Evolutionary conservation across 2,329 filamentous ascomycete genomes (phyloP).

Genomic region (Zarea fungicola): DNA sequence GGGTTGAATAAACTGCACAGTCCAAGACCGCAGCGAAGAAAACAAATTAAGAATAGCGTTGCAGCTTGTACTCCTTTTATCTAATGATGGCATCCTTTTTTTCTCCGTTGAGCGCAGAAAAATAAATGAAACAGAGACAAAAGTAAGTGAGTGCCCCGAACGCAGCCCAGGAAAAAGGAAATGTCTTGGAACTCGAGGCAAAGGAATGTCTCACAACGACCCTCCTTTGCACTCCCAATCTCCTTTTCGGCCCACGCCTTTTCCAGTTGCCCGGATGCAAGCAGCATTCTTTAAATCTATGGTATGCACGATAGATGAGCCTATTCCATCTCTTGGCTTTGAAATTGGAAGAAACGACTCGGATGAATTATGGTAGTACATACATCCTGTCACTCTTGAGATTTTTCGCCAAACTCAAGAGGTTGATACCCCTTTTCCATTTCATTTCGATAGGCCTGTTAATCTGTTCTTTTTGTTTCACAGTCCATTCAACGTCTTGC

Average conservation of each 20-base stretch:
- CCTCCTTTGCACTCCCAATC: constrained; percentile 1
- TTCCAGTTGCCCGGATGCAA: not conserved
- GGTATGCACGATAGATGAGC: too few relatives aligned
- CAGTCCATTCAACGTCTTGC: too few relatives aligned
- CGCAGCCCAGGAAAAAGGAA: not conserved
- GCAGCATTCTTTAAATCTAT: not conserved
- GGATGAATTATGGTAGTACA: not conserved
- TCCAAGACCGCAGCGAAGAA: too few relatives aligned
- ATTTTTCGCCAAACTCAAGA: not conserved
- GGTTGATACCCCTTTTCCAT: not conserved
- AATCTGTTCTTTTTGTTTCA: too few relatives aligned
- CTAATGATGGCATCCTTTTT: too few relatives aligned
- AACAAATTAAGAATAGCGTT: too few relatives aligned
- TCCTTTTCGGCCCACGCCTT: not conserved
- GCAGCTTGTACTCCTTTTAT: not conserved
- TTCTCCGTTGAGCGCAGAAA: not conserved
- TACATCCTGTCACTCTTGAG: not conserved
- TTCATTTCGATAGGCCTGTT: not conserved
- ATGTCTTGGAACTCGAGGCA: constrained; percentile 1
- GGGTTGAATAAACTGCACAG: too few relatives aligned
- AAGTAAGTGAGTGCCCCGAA: constrained; percentile 1
- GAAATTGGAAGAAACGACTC: not conserved
- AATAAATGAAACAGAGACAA: not conserved
- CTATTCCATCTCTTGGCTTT: not conserved
- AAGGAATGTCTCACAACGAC: not conserved